Base-by-base conservation (phyloP, 179 eudicot genomes). In the Pouteria campechiana region DNA sequence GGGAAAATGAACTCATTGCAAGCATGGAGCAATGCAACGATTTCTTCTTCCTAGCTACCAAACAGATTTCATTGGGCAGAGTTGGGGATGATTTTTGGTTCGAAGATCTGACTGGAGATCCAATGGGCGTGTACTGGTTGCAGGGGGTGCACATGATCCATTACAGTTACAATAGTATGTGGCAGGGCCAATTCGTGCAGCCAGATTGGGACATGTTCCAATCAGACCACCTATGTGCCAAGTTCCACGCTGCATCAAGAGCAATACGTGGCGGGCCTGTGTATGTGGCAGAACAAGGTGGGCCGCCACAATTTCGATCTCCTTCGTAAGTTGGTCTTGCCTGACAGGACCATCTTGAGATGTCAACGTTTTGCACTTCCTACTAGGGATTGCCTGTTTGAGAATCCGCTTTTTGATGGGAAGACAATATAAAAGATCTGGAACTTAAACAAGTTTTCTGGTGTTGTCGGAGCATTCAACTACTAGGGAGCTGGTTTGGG, bases 181-280 rank as follows among this genome's bases (percentile, higher is more conserved):
- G 88, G 83, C 72, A 75, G 88, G 80, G 83, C 6, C 80, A 72
- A 48, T 56, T 79, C 16, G 43, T 75, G 32, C 75, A 64, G 29
- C 88, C 88, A 21, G 88, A 79, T 44, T 79, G 88, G 88, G 83
- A 76, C 57, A 79, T 79, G 83, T 79, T 79, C 35, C 74, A 64
- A 19, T 69, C 70, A 6, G 71, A 69, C 44, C 88, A 79, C 39
- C 28, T 52, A 0, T 73, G 88, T 43, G 83, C 88, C 1, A 58
- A 52, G 4, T 79, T 79, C 38, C 88, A 79, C 27, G 78, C 88
- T 11, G 83, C 55, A 2, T 79, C 88, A 0, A 59, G 80, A 17
- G 83, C 88, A 36, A 76, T 79, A 22, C 76, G 80, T 17, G 80
- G 88, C 0, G 88, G 88, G 11, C 83, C 83, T 3, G 65, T 79